Base-by-base conservation (phyloP, 2,329 filamentous ascomycete species). In the Aspergillus viridinutans region DNA sequence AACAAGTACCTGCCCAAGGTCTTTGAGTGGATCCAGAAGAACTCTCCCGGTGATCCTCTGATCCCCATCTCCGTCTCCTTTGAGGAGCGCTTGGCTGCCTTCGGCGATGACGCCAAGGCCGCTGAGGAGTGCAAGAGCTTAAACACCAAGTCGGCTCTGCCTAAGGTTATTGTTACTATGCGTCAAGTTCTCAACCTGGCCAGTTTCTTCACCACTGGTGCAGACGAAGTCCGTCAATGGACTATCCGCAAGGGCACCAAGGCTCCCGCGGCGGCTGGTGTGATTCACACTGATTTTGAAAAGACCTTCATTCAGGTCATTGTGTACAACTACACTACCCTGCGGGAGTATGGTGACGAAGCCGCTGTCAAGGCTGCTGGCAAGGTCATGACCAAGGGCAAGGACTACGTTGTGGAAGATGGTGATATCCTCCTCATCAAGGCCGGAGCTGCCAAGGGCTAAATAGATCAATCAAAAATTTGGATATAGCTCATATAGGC, bases 301-400 rank as follows among this genome's bases (percentile, higher is more conserved):
- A 99, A 99, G 87, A 99, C 95, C 0, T 99, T 99, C 74, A 99
- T 99, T 69, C 95, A 99, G 79, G 89, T 83, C 61, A 84, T 99
- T 62, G 92, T 97, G 29, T 97, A 96, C 80, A 97, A 96, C 80
- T 99, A 86, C 78, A 81, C 74, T 26, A 78, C 83, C 2, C 80
- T 99, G 54, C 91, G 88, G 79, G 94, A 97, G 77, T 80, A 90
- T 50, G 93, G 93, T 53, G 91, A 96, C 63, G 94, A 99, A 80
- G 81, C 86, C 25, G 85, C 89, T 65, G 90, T 97, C 65, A 96
- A 92, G 82, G 85, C 93, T 26, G 93, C 93, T 77, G 94, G 94
- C 69, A 99, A 99, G 82, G 77, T 99, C 64, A 90, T 96, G 88
- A 97, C 93, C 58, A 99, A 99, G 83, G 94, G 94, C 72, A 97